Evolutionary conservation across 208 protist genomes (phyloP).

Genomic region (Trypanosoma congolense): DNA sequence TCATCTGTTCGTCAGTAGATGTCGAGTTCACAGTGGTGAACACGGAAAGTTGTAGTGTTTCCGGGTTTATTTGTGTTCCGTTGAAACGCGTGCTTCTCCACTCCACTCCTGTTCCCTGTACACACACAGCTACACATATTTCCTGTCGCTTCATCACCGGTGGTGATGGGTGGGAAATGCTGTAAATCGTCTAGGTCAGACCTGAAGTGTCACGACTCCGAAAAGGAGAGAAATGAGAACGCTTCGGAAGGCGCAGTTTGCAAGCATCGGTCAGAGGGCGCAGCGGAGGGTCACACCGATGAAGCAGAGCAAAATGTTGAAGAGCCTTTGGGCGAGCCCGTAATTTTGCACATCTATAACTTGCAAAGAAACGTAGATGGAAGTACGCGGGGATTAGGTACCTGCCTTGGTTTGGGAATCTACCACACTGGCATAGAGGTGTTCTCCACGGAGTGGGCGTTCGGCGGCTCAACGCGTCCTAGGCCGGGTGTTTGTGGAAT

Average conservation of each 20-base stretch:
- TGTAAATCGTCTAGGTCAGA: not conserved
- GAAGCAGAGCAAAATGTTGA: too few species aligned
- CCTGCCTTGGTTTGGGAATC: constrained; percentile 43
- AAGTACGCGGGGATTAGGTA: constrained; percentile 1
- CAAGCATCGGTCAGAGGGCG: not conserved
- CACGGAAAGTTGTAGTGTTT: not conserved
- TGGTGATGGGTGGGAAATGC: not conserved
- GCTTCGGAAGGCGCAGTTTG: not conserved
- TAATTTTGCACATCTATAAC: constrained; percentile 27
- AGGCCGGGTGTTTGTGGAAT: constrained; percentile 28
- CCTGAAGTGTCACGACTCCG: not conserved
- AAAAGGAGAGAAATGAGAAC: not conserved
- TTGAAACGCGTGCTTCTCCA: too few species aligned
- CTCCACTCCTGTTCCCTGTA: not conserved
- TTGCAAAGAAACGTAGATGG: constrained; percentile 7
- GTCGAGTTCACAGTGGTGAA: not conserved
- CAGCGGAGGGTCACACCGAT: too few species aligned
- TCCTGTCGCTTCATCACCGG: too few species aligned
- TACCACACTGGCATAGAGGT: constrained; percentile 72
- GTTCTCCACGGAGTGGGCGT: constrained; percentile 59
- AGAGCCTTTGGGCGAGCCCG: not conserved
- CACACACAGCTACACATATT: not conserved
- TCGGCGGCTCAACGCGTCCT: constrained; percentile 24
- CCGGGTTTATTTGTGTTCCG: not conserved
- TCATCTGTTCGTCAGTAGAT: not conserved